Base-by-base conservation (phyloP, 129 eudicot genomes). In the Logfia minima region DNA sequence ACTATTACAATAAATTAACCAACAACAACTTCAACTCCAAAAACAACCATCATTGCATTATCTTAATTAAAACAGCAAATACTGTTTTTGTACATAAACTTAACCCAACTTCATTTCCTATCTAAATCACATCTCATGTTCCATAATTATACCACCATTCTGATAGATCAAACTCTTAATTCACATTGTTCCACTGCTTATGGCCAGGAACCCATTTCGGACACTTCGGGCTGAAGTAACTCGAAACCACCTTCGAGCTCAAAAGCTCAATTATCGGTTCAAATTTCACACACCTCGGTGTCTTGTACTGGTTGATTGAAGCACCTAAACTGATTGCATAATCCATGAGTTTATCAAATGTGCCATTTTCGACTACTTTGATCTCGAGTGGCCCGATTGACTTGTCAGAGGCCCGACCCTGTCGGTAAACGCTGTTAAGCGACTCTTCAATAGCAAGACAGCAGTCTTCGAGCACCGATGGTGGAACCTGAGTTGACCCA, bases 331-430 rank as follows among this genome's bases (percentile, higher is more conserved):
- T 83, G 2, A 90, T 88, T 4, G 94, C 96, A 67, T 88, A 92
- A 23, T 92, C 98, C 96, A 90, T 92, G 0, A 92, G 96, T 82
- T 90, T 90, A 76, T 92, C 96, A 37, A 92, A 92, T 0, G 98
- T 90, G 22, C 96, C 94, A 0, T n/a, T 61, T 62, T 90, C 96
- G 22, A 92, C 98, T 5, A 90, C 71, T 64, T 74, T 82, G 78
- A 92, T 90, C 85, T 92, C 96, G 3, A 92, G 96, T 1, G 98
- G 94, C 11, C 98, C 98, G 16, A 92, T 88, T 0, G 96, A 89
- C 74, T 91, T 83, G 70, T 87, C 91, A 1, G 85, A 86, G 13
- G 79, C 86, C 0, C 98, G 92, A 13, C 92, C 92, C 70, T 90
- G 98, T 2, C 98, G 83, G 62, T 92, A 92, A 11, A 89, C 92